A percentile compares a stretch with the other conserved stretches of the same genome.
Conservation (phyloP, 2,329 filamentous ascomycete genomes). For the Colletotrichum simmondsii region DNA sequence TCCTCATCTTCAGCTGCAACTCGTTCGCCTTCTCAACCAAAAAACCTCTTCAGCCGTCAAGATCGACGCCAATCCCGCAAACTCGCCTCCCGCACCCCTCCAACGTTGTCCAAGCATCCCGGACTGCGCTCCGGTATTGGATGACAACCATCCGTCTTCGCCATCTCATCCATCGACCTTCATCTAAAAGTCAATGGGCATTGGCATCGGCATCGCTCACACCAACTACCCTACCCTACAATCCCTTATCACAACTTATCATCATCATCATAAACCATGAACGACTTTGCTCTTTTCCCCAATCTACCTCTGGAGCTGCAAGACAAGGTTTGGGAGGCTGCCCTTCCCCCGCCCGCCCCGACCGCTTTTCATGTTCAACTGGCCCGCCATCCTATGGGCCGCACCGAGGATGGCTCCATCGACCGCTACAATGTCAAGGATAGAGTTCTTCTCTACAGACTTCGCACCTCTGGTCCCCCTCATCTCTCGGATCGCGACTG, state of each 20-base stretch:
- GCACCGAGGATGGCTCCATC: constrained; percentile 14
- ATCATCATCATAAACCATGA: not conserved
- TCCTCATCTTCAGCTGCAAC: not conserved
- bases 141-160: not conserved
- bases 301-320: not conserved
- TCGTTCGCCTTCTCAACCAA: not conserved
- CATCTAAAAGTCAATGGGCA: not conserved
- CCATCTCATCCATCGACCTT: not conserved
- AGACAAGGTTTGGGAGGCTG: constrained; percentile 16
- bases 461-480: not conserved
- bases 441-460: constrained; percentile 9
- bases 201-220: not conserved
- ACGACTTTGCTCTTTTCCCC: not conserved
- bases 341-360: not conserved
- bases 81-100: not conserved
- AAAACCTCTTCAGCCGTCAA: not conserved
- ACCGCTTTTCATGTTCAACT: constrained; percentile 3
- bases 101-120: not conserved
- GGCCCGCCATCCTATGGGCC: constrained; percentile 11
- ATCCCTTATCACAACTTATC: not conserved
- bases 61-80: not conserved
- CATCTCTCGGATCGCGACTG: constrained; percentile 3
- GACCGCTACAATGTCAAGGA: constrained; percentile 8
- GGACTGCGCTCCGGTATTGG: not conserved
- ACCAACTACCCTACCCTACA: not conserved